Base-by-base conservation (phyloP, 768 basidiomycete species). In the Suillus americanus region DNA sequence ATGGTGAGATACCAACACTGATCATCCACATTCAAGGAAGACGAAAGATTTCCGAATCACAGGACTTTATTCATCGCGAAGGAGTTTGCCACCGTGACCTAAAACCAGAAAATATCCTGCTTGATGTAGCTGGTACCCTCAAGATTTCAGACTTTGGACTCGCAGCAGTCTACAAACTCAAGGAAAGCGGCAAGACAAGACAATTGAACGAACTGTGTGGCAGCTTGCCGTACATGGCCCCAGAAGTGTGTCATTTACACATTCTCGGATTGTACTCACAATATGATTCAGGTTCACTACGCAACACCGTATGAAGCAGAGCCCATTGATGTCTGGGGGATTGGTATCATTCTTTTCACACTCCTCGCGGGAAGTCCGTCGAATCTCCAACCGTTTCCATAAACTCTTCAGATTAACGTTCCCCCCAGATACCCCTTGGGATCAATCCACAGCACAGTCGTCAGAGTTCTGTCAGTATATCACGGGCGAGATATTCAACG, bases 111-210 rank as follows among this genome's bases (percentile, higher is more conserved):
- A 99, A 99, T 69, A 74, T 98, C 20, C 85, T 99, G 3, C 84
- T 99, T 0, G 90, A 95, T 65, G 86, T 85, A 0, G 86, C 88
- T 2, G 96, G 96, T 59, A 81, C 86, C 7, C 87, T 99, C 67
- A 98, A 98, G 74, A 90, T 99, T 61, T 91, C 92, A 0, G 97
- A 99, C 74, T 99, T 99, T 74, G 97, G 97, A 0, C 83, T 99
- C 2, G 94, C 93, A 7, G 87, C 92, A 0, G 94, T 99, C 0
- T 99, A 88, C 78, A 89, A 87, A 68, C 86, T 96, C 65, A 95
- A 94, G 67, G 87, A 89, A 33, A 82, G 82, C 0, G 95, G 95
- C 0, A 88, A 89, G 74, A 92, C 88, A 23, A 82, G 97, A 5
- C 72, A 80, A 50, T 78, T 99, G 43, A 88, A 83, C 2, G 96